Conservation (phyloP, 306 rosid genomes). For the Comarum palustre region DNA sequence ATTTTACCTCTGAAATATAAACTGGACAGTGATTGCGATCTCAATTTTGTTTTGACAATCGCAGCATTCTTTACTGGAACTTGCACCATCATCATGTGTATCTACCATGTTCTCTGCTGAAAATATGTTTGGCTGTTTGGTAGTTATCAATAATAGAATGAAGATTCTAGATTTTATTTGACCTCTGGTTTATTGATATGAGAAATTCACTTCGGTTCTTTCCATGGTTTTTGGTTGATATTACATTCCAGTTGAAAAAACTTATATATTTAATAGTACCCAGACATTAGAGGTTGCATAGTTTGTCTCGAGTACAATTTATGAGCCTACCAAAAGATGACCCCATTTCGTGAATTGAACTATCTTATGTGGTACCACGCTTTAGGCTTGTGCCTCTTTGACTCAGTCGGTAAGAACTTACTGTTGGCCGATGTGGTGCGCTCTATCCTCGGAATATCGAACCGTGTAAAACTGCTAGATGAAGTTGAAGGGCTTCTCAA, state of each 20-base stretch:
- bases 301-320: neutral
- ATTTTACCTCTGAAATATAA: neutral
- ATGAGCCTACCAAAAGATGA: neutral
- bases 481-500: too few relatives aligned
- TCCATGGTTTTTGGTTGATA: neutral
- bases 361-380: neutral
- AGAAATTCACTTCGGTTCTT: neutral
- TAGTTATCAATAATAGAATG: neutral
- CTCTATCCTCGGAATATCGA: too few relatives aligned
- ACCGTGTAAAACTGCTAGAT: too few relatives aligned
- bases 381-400: neutral
- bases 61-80: neutral
- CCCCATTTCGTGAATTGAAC: neutral
- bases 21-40: slow-evolving; percentile 14
- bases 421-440: too few relatives aligned
- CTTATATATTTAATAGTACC: neutral
- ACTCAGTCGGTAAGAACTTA: too few relatives aligned
- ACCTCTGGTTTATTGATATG: neutral
- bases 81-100: neutral
- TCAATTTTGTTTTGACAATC: neutral
- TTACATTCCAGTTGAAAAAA: neutral
- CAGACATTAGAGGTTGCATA: neutral
- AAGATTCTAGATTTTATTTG: neutral
- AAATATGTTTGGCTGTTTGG: neutral
- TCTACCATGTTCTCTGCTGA: neutral